phyloP scores from a whole-genome alignment of 73 alveolate species.

The Paraurostyla sp. region DNA sequence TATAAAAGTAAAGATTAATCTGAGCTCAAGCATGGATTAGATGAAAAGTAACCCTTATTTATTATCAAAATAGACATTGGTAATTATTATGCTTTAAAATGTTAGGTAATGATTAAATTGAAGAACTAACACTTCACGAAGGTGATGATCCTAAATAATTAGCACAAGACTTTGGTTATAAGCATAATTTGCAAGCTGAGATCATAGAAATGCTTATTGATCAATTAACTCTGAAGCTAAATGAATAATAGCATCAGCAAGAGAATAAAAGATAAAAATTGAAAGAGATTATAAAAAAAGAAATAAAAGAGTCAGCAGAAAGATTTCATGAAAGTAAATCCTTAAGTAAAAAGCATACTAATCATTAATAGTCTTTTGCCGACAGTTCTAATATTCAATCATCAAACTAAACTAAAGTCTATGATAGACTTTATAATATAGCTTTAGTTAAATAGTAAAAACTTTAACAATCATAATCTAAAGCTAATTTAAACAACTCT shows the following conservation, averaged over 20 bases:
- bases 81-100: not conserved
- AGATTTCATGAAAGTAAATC: not conserved
- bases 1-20: too few relatives aligned
- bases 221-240: not conserved
- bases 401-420: not conserved
- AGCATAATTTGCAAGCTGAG: not conserved
- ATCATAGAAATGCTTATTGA: not conserved
- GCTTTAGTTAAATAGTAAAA: constrained; percentile 2
- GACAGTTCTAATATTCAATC: not conserved
- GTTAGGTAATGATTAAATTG: constrained; percentile 18
- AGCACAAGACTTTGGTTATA: not conserved
- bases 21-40: not conserved
- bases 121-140: not conserved
- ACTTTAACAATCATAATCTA: not conserved
- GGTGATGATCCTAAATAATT: not conserved
- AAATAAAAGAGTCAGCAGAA: not conserved
- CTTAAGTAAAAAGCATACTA: not conserved
- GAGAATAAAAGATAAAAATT: not conserved
- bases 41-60: not conserved
- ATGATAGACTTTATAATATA: constrained; percentile 16
- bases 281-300: not conserved
- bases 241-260: not conserved
- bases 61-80: constrained; percentile 37
- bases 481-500: not conserved
- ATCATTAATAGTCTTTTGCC: too few relatives aligned